phyloP scores from a whole-genome alignment of 2,329 filamentous ascomycete genomes.

The Paecilomyces fulvus region DNA sequence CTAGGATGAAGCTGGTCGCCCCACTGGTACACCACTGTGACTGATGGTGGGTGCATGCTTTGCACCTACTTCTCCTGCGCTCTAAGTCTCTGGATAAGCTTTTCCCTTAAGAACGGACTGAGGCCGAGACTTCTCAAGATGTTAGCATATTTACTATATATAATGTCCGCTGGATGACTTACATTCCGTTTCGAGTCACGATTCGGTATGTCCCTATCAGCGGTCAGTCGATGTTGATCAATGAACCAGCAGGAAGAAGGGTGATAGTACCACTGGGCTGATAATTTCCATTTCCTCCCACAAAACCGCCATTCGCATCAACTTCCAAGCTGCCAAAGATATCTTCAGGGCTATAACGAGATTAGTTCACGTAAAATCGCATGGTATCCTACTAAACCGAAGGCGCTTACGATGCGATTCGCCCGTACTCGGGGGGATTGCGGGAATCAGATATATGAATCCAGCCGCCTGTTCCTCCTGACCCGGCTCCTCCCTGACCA shows the following conservation, averaged over 20 bases:
- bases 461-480: conserved; percentile 51
- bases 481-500: conserved; percentile 50
- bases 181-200: conserved; percentile 53
- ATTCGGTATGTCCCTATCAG: conserved; percentile 50
- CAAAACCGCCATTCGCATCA: conserved; percentile 49
- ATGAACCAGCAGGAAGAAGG: neutral
- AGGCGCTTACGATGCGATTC: conserved; percentile 47
- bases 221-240: conserved; percentile 4
- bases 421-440: conserved; percentile 53
- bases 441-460: conserved; percentile 55
- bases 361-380: conserved; percentile 5
- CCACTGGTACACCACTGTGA: neutral
- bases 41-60: neutral
- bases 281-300: conserved; percentile 48
- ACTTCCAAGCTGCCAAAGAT: conserved; percentile 59
- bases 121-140: conserved; percentile 32
- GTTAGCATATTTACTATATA: neutral
- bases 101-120: conserved; percentile 42
- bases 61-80: conserved; percentile 15
- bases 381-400: neutral
- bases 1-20: neutral
- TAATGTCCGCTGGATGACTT: conserved; percentile 19
- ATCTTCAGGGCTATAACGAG: conserved; percentile 46
- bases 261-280: conserved; percentile 45
- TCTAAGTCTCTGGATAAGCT: conserved; percentile 41